Percentiles rank a stretch among this genome's conserved stretches.
Evolutionary conservation across 176 grass and related monocot genomes (phyloP).

Genomic region (Puya raimondii): DNA sequence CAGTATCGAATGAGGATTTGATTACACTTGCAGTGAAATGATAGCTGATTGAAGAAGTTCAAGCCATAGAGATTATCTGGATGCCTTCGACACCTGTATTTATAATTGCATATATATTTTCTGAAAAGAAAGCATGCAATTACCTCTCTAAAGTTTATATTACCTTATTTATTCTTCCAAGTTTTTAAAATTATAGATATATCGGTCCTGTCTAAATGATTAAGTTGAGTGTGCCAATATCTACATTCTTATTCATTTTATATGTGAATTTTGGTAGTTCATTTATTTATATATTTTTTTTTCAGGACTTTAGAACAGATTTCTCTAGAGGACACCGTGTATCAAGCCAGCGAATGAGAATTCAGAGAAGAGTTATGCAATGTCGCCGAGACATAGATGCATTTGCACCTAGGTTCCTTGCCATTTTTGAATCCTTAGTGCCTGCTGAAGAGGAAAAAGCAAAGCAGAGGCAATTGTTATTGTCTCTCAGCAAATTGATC

Average conservation of each 20-base stretch:
- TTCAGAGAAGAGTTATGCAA: slow-evolving; percentile 48
- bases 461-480: slow-evolving; percentile 60
- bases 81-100: no score
- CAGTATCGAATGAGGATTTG: no score
- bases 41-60: no score
- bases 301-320: slow-evolving; percentile 78
- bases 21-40: no score
- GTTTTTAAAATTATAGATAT: no score
- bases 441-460: slow-evolving; percentile 75
- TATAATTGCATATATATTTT: no score
- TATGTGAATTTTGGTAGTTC: neutral
- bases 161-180: no score
- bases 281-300: neutral
- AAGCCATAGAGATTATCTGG: no score
- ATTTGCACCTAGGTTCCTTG: slow-evolving; percentile 48
- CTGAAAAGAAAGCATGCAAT: no score
- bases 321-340: slow-evolving; percentile 70
- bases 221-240: neutral
- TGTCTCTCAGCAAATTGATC: slow-evolving; percentile 60
- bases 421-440: slow-evolving; percentile 73
- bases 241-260: neutral
- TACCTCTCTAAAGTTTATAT: no score
- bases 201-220: neutral
- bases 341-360: slow-evolving; percentile 68
- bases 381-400: slow-evolving; percentile 69